Evolutionary conservation across 768 basidiomycete genomes (phyloP).

Genomic region (Termitomyces heimii): DNA sequence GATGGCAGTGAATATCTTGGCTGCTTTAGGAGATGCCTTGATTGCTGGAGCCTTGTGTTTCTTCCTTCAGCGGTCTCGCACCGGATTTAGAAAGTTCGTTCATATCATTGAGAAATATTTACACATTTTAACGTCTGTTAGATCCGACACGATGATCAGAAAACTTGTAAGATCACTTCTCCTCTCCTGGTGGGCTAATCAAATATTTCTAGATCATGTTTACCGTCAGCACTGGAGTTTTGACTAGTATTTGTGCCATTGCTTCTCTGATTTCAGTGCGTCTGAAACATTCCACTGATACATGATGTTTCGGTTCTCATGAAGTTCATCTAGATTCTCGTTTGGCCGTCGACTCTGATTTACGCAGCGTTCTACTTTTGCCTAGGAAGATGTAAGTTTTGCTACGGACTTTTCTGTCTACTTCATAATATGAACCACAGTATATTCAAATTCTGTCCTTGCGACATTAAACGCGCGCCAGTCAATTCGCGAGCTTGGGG

Average conservation of each 20-base stretch:
- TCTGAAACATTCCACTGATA: neutral
- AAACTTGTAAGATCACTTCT: conserved; percentile 19
- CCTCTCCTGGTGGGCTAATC: neutral
- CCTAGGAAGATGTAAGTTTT: conserved; percentile 39
- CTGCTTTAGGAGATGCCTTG: conserved; percentile 41
- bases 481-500: conserved; percentile 35
- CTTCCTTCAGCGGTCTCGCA: conserved; percentile 44
- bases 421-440: conserved; percentile 19
- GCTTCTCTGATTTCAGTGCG: conserved; percentile 35
- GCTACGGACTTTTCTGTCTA: neutral
- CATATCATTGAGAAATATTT: conserved; percentile 4
- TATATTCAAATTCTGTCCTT: conserved; percentile 50
- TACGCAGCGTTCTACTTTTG: conserved; percentile 57
- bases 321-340: conserved; percentile 30
- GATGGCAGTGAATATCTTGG: conserved; percentile 49
- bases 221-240: conserved; percentile 33
- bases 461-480: conserved; percentile 47
- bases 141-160: conserved; percentile 41
- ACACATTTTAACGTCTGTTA: conserved; percentile 11
- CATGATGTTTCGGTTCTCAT: neutral
- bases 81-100: conserved; percentile 45
- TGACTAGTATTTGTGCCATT: conserved; percentile 37
- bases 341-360: conserved; percentile 43
- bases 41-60: conserved; percentile 45
- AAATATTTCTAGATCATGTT: conserved; percentile 27